These are phyloP conservation scores for Teratosphaeria pseudoeucalypti DNA, from an alignment of 2,329 filamentous ascomycete species.

Conservation along the genomic window DNA sequence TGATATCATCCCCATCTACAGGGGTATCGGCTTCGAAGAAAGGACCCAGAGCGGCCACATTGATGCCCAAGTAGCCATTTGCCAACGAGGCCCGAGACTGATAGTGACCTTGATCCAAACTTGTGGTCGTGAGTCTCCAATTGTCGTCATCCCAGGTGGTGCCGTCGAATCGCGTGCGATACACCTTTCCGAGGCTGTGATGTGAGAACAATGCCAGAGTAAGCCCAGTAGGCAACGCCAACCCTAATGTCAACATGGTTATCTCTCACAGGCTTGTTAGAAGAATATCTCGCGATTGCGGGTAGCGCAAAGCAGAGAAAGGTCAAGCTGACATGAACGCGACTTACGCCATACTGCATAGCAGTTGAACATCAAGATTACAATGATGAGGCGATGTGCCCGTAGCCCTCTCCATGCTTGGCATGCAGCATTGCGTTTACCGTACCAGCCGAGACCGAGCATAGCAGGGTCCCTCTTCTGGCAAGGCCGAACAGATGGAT, in stretches of 20 bases:
- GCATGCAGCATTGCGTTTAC: background rate
- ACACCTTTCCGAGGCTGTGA: slow-evolving; percentile 19
- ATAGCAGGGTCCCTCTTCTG: background rate
- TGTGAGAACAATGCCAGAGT: background rate
- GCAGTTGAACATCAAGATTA: background rate
- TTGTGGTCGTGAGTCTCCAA: slow-evolving; percentile 45
- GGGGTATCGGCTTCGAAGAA: slow-evolving; percentile 51
- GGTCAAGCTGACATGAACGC: background rate
- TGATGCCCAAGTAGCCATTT: slow-evolving; percentile 57
- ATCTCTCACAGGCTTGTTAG: background rate
- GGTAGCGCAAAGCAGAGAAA: background rate
- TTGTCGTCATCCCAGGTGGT: slow-evolving; percentile 50
- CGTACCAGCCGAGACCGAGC: background rate
- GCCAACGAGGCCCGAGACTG: slow-evolving; percentile 50
- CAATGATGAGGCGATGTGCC: background rate
- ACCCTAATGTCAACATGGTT: background rate
- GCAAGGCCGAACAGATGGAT: background rate
- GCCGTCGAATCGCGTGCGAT: slow-evolving; percentile 40
- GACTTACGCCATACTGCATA: background rate
- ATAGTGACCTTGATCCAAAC: slow-evolving; percentile 47
- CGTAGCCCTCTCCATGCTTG: background rate
- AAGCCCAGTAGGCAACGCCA: background rate
- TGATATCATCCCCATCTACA: slow-evolving; percentile 44
- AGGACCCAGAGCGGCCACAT: slow-evolving; percentile 51
- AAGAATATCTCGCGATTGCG: background rate